Percentiles rank a stretch among this genome's conserved stretches.
phyloP scores from a whole-genome alignment of 192 early-diverging fungal species.

The Rhizophagus prolifer region DNA sequence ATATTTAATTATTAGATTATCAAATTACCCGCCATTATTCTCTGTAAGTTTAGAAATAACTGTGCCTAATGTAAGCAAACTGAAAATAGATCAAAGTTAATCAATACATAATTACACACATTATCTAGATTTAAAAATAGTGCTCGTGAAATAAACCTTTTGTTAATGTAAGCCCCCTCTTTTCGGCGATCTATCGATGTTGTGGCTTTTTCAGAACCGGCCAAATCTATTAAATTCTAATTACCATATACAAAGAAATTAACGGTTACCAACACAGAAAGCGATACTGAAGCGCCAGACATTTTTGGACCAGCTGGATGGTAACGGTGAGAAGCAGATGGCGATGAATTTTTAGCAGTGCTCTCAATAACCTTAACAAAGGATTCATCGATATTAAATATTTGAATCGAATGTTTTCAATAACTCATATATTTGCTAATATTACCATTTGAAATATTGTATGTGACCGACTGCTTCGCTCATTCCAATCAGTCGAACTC shows the following conservation, averaged over 20 bases:
- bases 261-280: slow-evolving; percentile 17
- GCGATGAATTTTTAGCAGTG: slow-evolving; percentile 31
- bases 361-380: slow-evolving; percentile 71
- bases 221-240: slow-evolving; percentile 92
- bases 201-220: slow-evolving; percentile 91
- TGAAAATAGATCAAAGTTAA: background rate
- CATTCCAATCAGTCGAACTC: slow-evolving; percentile 91
- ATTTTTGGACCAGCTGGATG: slow-evolving; percentile 9
- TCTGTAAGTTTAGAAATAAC: background rate
- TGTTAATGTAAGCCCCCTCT: slow-evolving; percentile 97
- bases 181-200: slow-evolving; percentile 85
- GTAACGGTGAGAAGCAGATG: slow-evolving; percentile 38
- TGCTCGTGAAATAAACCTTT: slow-evolving; percentile 34
- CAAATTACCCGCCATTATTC: background rate
- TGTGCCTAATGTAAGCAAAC: background rate
- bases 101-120: background rate
- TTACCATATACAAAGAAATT: slow-evolving; percentile 2
- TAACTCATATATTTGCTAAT: slow-evolving; percentile 13
- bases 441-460: slow-evolving; percentile 91
- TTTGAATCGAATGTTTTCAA: background rate
- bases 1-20: background rate
- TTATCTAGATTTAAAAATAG: background rate
- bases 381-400: background rate
- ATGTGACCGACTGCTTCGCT: slow-evolving; percentile 88
- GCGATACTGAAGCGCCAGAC: slow-evolving; percentile 17